Percentiles rank a stretch among this genome's conserved stretches.
These are phyloP conservation scores for Favolaschia claudopus DNA, from an alignment of 768 basidiomycete genomes.

Conservation along the genomic window DNA sequence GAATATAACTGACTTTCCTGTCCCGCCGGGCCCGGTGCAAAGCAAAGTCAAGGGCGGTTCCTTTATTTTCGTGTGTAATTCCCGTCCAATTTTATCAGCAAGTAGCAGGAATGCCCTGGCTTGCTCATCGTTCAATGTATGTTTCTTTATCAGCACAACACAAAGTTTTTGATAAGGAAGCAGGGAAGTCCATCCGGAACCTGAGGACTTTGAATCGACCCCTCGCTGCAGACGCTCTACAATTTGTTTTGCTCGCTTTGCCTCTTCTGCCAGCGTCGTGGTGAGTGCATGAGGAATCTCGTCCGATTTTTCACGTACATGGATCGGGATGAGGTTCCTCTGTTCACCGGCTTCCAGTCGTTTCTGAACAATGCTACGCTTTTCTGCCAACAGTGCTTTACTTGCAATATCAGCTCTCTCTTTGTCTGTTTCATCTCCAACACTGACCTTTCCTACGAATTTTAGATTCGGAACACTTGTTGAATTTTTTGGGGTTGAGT, in stretches of 20 bases:
- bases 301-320: no score
- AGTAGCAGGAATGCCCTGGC: neutral
- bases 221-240: no score
- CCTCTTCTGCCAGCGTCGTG: slow-evolving; percentile 12
- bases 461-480: neutral
- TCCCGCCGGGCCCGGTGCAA: no score
- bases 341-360: no score
- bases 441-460: slow-evolving; percentile 7
- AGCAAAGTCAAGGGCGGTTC: neutral
- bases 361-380: no score
- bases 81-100: neutral
- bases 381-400: no score
- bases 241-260: neutral
- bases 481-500: no score
- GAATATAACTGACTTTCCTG: slow-evolving; percentile 31
- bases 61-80: neutral
- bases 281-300: no score
- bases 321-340: no score
- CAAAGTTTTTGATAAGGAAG: neutral
- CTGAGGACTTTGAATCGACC: no score
- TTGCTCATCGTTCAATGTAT: slow-evolving; percentile 8
- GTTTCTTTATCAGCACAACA: neutral
- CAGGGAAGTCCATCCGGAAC: neutral
- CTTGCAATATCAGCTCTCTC: no score
- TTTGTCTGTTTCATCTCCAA: no score